Conservation (phyloP, 1,139 yeast genomes). For the Suhomyces panamericanus region DNA sequence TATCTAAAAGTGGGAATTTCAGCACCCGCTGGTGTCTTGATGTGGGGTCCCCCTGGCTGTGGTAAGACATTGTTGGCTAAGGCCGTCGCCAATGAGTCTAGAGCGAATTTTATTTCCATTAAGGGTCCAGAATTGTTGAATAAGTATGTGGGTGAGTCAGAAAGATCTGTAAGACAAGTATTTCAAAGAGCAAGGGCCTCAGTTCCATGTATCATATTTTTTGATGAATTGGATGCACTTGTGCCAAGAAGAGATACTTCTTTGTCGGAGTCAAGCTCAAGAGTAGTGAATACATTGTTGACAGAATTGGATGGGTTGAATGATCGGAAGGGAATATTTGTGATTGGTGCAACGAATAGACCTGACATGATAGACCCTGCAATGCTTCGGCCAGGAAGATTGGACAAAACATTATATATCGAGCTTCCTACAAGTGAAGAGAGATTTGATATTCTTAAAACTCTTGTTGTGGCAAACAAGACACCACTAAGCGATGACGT, state of each 20-base stretch:
- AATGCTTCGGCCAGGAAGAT: constrained; percentile 94
- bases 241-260: constrained; percentile 93
- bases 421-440: constrained; percentile 82
- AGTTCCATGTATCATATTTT: constrained; percentile 91
- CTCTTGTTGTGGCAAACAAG: constrained; percentile 67
- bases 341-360: constrained; percentile 94
- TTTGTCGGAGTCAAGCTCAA: constrained; percentile 82
- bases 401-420: constrained; percentile 89
- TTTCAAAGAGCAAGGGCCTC: constrained; percentile 93
- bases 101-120: constrained; percentile 92
- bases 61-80: constrained; percentile 95
- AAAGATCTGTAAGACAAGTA: constrained; percentile 91
- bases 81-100: constrained; percentile 95
- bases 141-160: constrained; percentile 96
- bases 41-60: constrained; percentile 99
- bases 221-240: constrained; percentile 93
- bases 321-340: constrained; percentile 90
- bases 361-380: constrained; percentile 99
- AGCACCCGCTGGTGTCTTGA: constrained; percentile 94
- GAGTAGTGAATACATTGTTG: constrained; percentile 91
- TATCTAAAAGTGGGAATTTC: constrained; percentile 89
- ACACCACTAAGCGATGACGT: constrained; percentile 75
- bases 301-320: constrained; percentile 95
- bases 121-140: constrained; percentile 94
- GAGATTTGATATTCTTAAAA: constrained; percentile 74